These are phyloP conservation scores for Alternaria sp. DNA, from an alignment of 2,329 filamentous ascomycete genomes.

Conservation along the genomic window DNA sequence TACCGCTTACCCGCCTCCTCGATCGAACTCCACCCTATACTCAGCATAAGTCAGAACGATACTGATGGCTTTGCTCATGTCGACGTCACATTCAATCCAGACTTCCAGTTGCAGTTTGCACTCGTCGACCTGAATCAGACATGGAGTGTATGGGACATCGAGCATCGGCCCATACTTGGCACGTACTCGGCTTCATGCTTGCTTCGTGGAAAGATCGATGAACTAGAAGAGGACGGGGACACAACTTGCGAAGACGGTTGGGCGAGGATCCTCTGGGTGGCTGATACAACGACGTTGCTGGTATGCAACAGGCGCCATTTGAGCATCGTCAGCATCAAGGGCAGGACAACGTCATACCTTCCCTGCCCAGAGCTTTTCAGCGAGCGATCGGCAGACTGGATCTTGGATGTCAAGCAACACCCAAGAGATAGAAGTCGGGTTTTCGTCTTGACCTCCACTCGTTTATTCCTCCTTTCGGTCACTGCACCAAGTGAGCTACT, in stretches of 20 bases:
- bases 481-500: slow-evolving; percentile 34
- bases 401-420: slow-evolving; percentile 64
- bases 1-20: slow-evolving; percentile 53
- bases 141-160: slow-evolving; percentile 73
- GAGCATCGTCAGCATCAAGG: slow-evolving; percentile 44
- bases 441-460: slow-evolving; percentile 65
- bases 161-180: slow-evolving; percentile 27
- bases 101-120: slow-evolving; percentile 65
- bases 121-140: slow-evolving; percentile 69
- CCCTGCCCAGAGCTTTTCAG: slow-evolving; percentile 35
- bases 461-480: slow-evolving; percentile 59
- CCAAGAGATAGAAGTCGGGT: slow-evolving; percentile 57
- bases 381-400: slow-evolving; percentile 50
- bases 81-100: slow-evolving; percentile 71
- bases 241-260: slow-evolving; percentile 53
- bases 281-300: slow-evolving; percentile 57
- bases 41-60: slow-evolving; percentile 59
- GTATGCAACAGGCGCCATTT: slow-evolving; percentile 58
- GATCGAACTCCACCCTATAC: slow-evolving; percentile 63
- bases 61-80: slow-evolving; percentile 65
- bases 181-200: slow-evolving; percentile 45
- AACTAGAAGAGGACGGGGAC: slow-evolving; percentile 3
- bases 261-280: slow-evolving; percentile 58
- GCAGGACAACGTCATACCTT: slow-evolving; percentile 23
- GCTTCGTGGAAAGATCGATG: slow-evolving; percentile 31